Evolutionary conservation across 202 grass and related monocot species (phyloP).

Genomic region (Thinopyrum obtusiflorum): DNA sequence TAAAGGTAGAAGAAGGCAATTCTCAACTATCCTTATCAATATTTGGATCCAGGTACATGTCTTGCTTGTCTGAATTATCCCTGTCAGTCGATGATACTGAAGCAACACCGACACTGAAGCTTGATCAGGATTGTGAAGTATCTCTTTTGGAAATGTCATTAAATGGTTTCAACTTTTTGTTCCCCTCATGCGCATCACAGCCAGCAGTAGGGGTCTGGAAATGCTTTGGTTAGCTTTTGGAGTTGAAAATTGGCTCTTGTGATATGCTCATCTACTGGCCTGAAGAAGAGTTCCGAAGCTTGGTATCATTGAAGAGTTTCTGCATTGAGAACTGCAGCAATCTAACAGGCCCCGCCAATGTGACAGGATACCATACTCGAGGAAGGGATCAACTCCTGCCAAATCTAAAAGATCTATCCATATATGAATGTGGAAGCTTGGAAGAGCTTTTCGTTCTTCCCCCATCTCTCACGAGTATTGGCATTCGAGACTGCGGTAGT

Average conservation of each 20-base stretch:
- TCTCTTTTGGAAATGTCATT: neutral
- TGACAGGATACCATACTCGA: neutral
- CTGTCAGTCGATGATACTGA: neutral
- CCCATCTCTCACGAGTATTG: neutral
- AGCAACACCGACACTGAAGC: neutral
- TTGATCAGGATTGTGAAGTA: neutral
- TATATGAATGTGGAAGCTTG: fast-evolving
- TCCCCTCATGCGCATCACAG: neutral
- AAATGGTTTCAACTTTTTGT: neutral
- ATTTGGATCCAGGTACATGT: neutral
- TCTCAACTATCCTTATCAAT: neutral
- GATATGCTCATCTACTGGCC: neutral
- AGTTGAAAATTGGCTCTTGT: fast-evolving
- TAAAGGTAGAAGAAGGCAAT: neutral
- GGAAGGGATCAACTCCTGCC: slow-evolving; percentile 5
- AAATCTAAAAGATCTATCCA: fast-evolving
- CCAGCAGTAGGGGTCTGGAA: neutral
- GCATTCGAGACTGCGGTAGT: fast-evolving
- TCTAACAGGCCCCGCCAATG: neutral
- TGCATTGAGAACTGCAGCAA: fast-evolving
- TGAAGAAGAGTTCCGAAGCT: slow-evolving; percentile 9
- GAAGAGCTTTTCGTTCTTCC: slow-evolving; percentile 23
- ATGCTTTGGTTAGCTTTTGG: neutral
- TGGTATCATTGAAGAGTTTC: neutral
- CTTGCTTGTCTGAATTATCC: neutral